Conservation (phyloP, 176 grass and related monocot species). For the Luzula sylvatica region DNA sequence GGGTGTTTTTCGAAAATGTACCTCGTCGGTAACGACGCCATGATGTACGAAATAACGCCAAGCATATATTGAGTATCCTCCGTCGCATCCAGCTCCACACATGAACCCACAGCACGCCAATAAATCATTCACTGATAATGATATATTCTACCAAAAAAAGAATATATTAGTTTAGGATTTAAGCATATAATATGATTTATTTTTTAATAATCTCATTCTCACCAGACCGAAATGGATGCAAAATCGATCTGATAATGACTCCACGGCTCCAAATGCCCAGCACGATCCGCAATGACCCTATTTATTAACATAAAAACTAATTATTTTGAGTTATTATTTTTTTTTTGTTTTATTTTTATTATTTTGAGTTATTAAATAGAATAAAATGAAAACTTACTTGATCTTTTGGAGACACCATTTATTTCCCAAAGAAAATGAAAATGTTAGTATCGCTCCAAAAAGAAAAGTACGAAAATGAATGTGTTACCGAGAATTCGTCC, state of each 20-base stretch:
- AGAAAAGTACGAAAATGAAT: background rate
- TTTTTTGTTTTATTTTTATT: too few species aligned
- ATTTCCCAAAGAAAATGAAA: slow-evolving; percentile 1
- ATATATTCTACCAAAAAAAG: slow-evolving; percentile 50
- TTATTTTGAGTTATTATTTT: slow-evolving; percentile 8
- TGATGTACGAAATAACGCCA: slow-evolving; percentile 76
- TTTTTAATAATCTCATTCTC: too few species aligned
- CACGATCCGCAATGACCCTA: slow-evolving; percentile 93
- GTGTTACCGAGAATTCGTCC: slow-evolving; percentile 67
- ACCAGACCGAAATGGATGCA: slow-evolving; percentile 68
- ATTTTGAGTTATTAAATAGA: background rate
- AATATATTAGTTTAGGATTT: too few species aligned
- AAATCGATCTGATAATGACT: slow-evolving; percentile 85
- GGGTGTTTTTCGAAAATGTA: slow-evolving; percentile 11
- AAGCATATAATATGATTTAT: too few species aligned
- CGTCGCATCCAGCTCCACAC: slow-evolving; percentile 95
- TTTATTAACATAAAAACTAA: slow-evolving; percentile 2
- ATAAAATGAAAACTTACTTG: slow-evolving; percentile 44
- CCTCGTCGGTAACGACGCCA: slow-evolving; percentile 93
- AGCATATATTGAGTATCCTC: slow-evolving; percentile 75
- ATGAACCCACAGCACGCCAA: slow-evolving; percentile 87
- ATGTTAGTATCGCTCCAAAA: slow-evolving; percentile 3
- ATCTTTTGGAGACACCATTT: slow-evolving; percentile 37
- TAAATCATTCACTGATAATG: slow-evolving; percentile 87
- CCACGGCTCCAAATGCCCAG: slow-evolving; percentile 91